phyloP scores from a whole-genome alignment of 2,329 filamentous ascomycete species.

The Delphinella strobiligena region DNA sequence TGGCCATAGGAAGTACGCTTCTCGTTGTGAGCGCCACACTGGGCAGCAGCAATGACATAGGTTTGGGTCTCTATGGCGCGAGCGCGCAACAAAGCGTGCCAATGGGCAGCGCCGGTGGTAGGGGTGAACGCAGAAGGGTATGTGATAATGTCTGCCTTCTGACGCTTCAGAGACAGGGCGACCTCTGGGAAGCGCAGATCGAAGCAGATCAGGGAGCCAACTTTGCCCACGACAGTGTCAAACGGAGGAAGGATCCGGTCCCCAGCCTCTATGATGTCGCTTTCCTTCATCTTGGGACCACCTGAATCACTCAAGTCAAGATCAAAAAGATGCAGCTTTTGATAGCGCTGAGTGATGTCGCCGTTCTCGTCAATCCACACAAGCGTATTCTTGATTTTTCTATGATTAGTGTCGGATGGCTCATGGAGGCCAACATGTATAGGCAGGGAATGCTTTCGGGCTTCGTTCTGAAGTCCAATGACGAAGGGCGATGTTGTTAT shows the following conservation, averaged over 20 bases:
- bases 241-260: constrained; percentile 55
- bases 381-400: constrained; percentile 50
- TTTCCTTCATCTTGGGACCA: constrained; percentile 50
- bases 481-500: constrained; percentile 61
- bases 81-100: constrained; percentile 66
- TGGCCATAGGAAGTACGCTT: constrained; percentile 75
- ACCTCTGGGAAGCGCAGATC: constrained; percentile 78
- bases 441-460: constrained; percentile 49
- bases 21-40: constrained; percentile 61
- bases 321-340: constrained; percentile 89
- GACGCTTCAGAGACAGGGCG: constrained; percentile 51
- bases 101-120: constrained; percentile 73
- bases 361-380: constrained; percentile 55
- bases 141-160: constrained; percentile 62
- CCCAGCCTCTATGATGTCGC: constrained; percentile 57
- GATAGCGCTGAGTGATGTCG: constrained; percentile 53
- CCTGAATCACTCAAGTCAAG: constrained; percentile 44
- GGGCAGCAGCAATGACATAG: constrained; percentile 78
- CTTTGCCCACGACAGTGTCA: constrained; percentile 56
- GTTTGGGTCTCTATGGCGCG: constrained; percentile 81
- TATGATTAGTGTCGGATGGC: constrained; percentile 39
- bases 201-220: constrained; percentile 81
- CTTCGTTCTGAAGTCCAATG: constrained; percentile 57
- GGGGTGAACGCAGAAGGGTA: constrained; percentile 89
- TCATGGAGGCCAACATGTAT: constrained; percentile 87